A percentile compares a stretch with the other conserved stretches of the same genome.
phyloP scores from a whole-genome alignment of 345 rosid species.

The Salix udensis region DNA sequence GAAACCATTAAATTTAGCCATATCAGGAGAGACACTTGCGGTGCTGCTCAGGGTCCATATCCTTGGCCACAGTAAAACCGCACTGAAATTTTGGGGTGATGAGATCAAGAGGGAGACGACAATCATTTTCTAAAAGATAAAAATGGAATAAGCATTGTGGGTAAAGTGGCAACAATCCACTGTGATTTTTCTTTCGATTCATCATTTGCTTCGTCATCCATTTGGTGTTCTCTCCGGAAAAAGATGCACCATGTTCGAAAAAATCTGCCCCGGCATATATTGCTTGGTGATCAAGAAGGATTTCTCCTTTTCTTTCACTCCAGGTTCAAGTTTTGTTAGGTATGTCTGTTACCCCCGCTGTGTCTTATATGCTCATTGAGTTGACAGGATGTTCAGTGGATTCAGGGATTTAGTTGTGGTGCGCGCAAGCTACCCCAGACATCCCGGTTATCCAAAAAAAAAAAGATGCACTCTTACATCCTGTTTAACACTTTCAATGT shows the following conservation, averaged over 20 bases:
- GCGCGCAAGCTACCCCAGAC: too few relatives aligned
- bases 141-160: slow-evolving; percentile 14
- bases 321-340: too few relatives aligned
- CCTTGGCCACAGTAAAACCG: slow-evolving; percentile 1
- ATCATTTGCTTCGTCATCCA: slow-evolving; percentile 3
- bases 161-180: slow-evolving; percentile 15
- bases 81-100: neutral
- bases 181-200: slow-evolving; percentile 8
- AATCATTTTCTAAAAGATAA: slow-evolving; percentile 7
- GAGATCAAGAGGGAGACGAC: slow-evolving; percentile 8
- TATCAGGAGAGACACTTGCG: too few relatives aligned
- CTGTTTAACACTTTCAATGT: too few relatives aligned
- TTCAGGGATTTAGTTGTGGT: too few relatives aligned
- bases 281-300: too few relatives aligned
- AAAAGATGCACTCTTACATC: neutral
- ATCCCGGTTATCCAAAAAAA: too few relatives aligned
- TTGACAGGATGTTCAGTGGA: too few relatives aligned
- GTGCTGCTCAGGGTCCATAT: too few relatives aligned
- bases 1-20: too few relatives aligned
- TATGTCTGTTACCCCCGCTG: too few relatives aligned
- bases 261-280: neutral
- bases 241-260: neutral
- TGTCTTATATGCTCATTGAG: too few relatives aligned
- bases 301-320: accelerated
- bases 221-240: neutral